phyloP scores from a whole-genome alignment of 163 green algal species.

The Chlamydomonas reinhardtii region DNA sequence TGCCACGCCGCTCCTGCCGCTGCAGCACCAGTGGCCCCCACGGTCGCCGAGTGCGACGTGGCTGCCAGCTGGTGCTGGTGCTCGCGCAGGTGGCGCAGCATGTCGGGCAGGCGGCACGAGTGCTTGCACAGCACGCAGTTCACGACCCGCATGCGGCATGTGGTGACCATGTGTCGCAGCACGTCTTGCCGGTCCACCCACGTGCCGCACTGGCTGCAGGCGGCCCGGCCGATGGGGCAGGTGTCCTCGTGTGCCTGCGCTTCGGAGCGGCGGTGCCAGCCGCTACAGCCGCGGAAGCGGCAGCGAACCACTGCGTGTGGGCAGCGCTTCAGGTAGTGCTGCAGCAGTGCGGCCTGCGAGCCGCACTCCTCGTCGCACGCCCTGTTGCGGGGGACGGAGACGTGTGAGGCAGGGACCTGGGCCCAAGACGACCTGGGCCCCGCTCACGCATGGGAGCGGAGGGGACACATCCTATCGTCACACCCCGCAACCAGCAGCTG shows the following conservation, averaged over 20 bases:
- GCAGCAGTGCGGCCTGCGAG: conserved; percentile 12
- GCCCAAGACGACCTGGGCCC: no score
- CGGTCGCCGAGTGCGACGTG: background rate
- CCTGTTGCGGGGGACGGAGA: background rate
- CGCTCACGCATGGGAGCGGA: no score
- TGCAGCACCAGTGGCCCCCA: background rate
- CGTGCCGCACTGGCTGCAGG: conserved; percentile 19
- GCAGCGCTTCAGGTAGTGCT: conserved; percentile 43
- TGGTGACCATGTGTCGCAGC: conserved; percentile 36
- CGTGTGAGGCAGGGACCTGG: background rate
- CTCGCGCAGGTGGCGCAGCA: conserved; percentile 46
- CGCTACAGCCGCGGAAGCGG: conserved; percentile 41
- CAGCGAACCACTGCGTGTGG: conserved; percentile 39
- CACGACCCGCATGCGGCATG: conserved; percentile 37
- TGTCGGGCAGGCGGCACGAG: conserved; percentile 40
- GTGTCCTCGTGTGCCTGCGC: conserved; percentile 17
- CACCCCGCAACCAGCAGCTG: no score
- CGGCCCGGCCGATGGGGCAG: conserved; percentile 31
- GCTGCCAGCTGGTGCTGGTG: conserved; percentile 25
- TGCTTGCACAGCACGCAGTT: conserved; percentile 50
- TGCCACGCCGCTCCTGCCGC: background rate
- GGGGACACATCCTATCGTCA: no score
- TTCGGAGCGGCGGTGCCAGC: conserved; percentile 1
- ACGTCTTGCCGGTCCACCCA: conserved; percentile 38
- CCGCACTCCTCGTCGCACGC: background rate